A percentile compares a stretch with the other conserved stretches of the same genome.
Conservation (phyloP, 306 rosid genomes). For the Cucurbita maxima region DNA sequence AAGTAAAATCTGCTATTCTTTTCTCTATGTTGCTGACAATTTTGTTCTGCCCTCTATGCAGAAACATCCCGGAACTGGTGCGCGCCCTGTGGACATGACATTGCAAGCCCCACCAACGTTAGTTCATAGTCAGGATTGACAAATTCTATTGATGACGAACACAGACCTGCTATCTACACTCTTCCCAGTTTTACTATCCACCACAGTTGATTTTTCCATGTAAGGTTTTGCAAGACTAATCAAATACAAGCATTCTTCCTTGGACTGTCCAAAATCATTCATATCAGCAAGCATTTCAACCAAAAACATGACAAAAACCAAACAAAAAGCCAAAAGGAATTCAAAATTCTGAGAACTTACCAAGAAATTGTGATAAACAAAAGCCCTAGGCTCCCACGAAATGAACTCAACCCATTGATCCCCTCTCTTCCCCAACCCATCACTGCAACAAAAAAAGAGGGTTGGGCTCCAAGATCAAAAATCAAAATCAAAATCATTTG, state of each 20-base stretch:
- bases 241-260: conserved; percentile 75
- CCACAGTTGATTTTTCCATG: conserved; percentile 66
- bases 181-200: conserved; percentile 61
- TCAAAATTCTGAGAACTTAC: conserved; percentile 21
- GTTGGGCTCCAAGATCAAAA: background rate
- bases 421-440: conserved; percentile 29
- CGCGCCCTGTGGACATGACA: conserved; percentile 48
- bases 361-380: conserved; percentile 74
- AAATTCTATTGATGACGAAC: background rate
- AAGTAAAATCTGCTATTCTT: conserved; percentile 75
- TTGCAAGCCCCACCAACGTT: background rate
- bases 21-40: conserved; percentile 48
- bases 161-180: conserved; percentile 70
- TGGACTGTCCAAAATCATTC: conserved; percentile 49
- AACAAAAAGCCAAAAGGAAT: background rate
- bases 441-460: conserved; percentile 3
- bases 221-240: conserved; percentile 59
- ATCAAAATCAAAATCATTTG: background rate
- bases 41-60: conserved; percentile 65
- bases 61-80: conserved; percentile 81
- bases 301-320: background rate
- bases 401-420: conserved; percentile 67
- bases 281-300: background rate
- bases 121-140: background rate
- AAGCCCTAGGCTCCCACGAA: conserved; percentile 90